These are phyloP conservation scores for Colletotrichum lentis DNA, from an alignment of 2,329 filamentous ascomycete species.

Conservation along the genomic window DNA sequence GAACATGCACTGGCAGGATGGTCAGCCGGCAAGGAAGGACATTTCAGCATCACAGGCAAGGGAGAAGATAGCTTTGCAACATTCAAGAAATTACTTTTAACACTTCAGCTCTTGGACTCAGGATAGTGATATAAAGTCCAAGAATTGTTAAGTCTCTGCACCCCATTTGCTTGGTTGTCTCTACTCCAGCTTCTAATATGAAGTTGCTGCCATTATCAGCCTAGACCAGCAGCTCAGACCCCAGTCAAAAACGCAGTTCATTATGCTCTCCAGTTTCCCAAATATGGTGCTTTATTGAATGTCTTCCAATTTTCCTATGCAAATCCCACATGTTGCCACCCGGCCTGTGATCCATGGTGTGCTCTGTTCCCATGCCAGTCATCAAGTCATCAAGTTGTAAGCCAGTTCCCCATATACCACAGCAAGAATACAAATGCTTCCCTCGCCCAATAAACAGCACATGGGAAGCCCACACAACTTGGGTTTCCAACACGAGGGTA, in stretches of 20 bases:
- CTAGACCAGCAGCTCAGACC: accelerated
- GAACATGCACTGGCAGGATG: no score
- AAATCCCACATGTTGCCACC: neutral
- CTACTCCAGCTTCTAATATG: no score
- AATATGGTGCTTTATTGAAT: neutral
- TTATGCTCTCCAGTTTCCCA: accelerated
- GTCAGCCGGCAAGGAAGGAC: no score
- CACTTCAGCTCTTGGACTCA: no score
- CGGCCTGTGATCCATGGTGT: neutral
- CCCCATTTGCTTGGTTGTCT: no score
- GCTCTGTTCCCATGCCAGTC: neutral
- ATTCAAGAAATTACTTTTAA: accelerated
- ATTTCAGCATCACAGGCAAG: no score
- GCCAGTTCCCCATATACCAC: neutral
- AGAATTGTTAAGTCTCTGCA: no score
- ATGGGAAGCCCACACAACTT: neutral
- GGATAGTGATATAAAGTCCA: no score
- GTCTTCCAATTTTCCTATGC: constrained; percentile 1
- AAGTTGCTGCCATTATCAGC: no score
- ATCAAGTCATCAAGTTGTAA: constrained; percentile 24
- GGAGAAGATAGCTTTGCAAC: no score
- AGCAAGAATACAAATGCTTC: neutral
- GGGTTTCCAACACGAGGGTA: no score
- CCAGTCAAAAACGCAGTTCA: no score
- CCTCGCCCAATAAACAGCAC: neutral